A percentile compares a stretch with the other conserved stretches of the same genome.
Evolutionary conservation across 2,329 filamentous ascomycete species (phyloP).

Genomic region (Calonectria fujianensis): DNA sequence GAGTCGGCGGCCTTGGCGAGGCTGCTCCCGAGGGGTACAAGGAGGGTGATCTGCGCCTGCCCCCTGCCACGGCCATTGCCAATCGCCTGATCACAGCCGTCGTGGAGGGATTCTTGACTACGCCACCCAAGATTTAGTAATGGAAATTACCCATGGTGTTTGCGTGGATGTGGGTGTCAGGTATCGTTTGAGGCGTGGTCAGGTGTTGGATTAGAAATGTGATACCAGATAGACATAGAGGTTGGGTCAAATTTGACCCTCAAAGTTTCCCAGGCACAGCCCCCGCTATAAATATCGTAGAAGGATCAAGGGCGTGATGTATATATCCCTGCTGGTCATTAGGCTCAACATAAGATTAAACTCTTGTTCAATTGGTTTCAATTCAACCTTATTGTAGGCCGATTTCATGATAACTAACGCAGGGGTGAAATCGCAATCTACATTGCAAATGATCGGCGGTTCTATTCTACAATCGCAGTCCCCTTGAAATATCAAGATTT

Average conservation of each 20-base stretch:
- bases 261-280: neutral
- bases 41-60: constrained; percentile 86
- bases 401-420: neutral
- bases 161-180: neutral
- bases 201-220: neutral
- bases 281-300: neutral
- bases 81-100: constrained; percentile 90
- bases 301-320: neutral
- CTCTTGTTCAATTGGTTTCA: neutral
- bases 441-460: neutral
- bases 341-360: neutral
- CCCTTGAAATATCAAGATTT: neutral
- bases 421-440: neutral
- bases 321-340: neutral
- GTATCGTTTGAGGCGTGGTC: constrained; percentile 8
- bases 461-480: neutral
- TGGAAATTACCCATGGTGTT: neutral
- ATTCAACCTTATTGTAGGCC: neutral
- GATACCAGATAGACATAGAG: constrained; percentile 19
- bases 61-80: constrained; percentile 92
- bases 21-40: constrained; percentile 79
- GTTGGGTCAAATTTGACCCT: neutral
- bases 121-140: constrained; percentile 69
- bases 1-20: constrained; percentile 80
- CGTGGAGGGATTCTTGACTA: constrained; percentile 81